Evolutionary conservation across 2,329 filamentous ascomycete genomes (phyloP).

Genomic region (Sclerotinia glacialis): DNA sequence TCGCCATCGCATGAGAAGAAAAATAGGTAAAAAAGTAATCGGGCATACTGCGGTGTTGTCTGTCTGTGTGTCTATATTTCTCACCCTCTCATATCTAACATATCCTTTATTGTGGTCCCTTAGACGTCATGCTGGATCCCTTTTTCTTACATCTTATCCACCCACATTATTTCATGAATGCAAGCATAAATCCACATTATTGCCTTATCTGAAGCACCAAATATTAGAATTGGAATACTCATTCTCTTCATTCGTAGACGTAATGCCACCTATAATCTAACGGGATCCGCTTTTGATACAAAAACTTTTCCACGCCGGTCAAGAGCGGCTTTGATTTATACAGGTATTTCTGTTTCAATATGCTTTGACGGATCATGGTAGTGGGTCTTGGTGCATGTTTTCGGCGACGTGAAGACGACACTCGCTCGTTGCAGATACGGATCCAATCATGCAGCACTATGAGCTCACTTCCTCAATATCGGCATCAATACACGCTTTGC

Average conservation of each 20-base stretch:
- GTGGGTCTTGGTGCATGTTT: constrained; percentile 6
- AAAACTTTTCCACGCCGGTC: constrained; percentile 30
- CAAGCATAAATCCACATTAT: constrained; percentile 25
- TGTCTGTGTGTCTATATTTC: constrained; percentile 2
- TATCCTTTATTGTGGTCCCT: constrained; percentile 5
- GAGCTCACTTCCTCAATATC: constrained; percentile 18
- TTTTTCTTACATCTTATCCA: constrained; percentile 19
- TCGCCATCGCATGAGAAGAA: neutral
- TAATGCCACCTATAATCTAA: neutral
- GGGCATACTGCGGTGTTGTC: constrained; percentile 14
- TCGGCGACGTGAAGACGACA: constrained; percentile 11
- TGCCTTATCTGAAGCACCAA: constrained; percentile 27
- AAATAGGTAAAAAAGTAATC: constrained; percentile 3
- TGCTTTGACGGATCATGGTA: constrained; percentile 14
- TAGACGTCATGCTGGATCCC: constrained; percentile 23
- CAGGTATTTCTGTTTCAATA: constrained; percentile 27
- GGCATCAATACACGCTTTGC: constrained; percentile 2
- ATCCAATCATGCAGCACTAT: constrained; percentile 15
- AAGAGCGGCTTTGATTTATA: constrained; percentile 26
- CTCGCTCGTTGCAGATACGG: constrained; percentile 14
- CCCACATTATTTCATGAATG: constrained; percentile 20
- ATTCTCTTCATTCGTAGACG: constrained; percentile 3
- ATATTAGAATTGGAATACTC: constrained; percentile 13
- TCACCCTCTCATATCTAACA: constrained; percentile 8
- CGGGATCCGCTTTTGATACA: constrained; percentile 35